Percentiles rank a stretch among this genome's conserved stretches.
These are phyloP conservation scores for Starmerella bombicola DNA, from an alignment of 805 yeast genomes.

Conservation along the genomic window DNA sequence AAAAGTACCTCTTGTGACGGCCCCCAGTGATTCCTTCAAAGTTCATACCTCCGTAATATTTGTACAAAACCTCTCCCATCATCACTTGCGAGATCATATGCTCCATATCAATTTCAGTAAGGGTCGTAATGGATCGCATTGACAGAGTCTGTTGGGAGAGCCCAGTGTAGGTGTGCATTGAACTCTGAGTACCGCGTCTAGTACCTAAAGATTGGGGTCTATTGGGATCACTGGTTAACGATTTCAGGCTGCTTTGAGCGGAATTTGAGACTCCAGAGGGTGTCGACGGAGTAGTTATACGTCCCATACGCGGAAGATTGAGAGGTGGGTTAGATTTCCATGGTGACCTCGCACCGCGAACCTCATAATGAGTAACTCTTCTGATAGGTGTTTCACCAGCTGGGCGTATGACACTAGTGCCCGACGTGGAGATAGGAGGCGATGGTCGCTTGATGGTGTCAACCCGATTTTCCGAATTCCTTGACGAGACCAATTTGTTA, in stretches of 20 bases:
- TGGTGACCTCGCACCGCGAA: background rate
- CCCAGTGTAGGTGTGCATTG: background rate
- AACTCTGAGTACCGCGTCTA: too few species aligned
- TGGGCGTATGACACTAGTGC: background rate
- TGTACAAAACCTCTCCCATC: conserved; percentile 80
- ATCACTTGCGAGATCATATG: conserved; percentile 76
- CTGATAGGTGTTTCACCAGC: background rate
- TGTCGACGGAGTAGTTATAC: too few species aligned
- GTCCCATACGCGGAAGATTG: too few species aligned
- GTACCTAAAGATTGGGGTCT: too few species aligned
- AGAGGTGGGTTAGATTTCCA: too few species aligned
- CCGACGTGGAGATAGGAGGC: background rate
- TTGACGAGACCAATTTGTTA: background rate
- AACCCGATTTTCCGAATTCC: background rate
- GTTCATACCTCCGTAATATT: conserved; percentile 70
- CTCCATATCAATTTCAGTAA: conserved; percentile 39
- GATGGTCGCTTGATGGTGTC: background rate
- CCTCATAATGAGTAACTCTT: background rate
- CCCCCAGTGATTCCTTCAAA: conserved; percentile 51
- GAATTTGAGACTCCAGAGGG: too few species aligned
- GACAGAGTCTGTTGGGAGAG: conserved; percentile 3
- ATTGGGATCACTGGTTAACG: too few species aligned
- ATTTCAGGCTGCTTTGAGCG: too few species aligned
- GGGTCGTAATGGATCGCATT: conserved; percentile 5
- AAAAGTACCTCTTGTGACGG: conserved; percentile 84